A percentile compares a stretch with the other conserved stretches of the same genome.
Conservation (phyloP, 805 yeast species). For the Brettanomyces sp. region DNA sequence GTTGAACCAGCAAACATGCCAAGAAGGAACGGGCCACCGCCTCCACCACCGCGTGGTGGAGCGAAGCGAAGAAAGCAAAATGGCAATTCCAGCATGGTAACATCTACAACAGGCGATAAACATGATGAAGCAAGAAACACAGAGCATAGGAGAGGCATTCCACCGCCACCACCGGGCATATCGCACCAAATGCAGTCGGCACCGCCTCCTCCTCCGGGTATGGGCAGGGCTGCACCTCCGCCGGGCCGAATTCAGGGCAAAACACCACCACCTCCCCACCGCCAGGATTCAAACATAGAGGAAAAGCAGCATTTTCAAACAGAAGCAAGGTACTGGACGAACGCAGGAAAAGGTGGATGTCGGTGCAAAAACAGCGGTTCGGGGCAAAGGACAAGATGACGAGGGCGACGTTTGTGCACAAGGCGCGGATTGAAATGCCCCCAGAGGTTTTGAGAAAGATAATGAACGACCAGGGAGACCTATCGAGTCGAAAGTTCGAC, state of each 20-base stretch:
- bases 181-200: neutral
- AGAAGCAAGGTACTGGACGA: neutral
- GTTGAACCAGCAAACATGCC: neutral
- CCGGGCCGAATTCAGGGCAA: neutral
- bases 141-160: slow-evolving; percentile 7
- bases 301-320: slow-evolving; percentile 7
- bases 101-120: too few relatives aligned
- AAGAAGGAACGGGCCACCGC: slow-evolving; percentile 3
- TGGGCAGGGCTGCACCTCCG: neutral
- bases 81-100: too few relatives aligned
- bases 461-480: slow-evolving; percentile 74
- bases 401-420: slow-evolving; percentile 40
- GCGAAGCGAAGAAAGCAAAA: slow-evolving; percentile 1
- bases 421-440: slow-evolving; percentile 75
- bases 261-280: slow-evolving; percentile 24
- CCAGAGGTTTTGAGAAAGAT: slow-evolving; percentile 87
- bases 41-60: slow-evolving; percentile 8
- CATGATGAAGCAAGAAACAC: too few relatives aligned
- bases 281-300: slow-evolving; percentile 21
- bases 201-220: slow-evolving; percentile 7
- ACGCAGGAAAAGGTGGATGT: slow-evolving; percentile 38
- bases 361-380: slow-evolving; percentile 51
- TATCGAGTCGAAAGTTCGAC: slow-evolving; percentile 68
- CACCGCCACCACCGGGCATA: slow-evolving; percentile 17
- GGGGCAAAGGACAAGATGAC: slow-evolving; percentile 22